A percentile compares a stretch with the other conserved stretches of the same genome.
phyloP scores from a whole-genome alignment of 495 filamentous ascomycete species.

The Penicillium lagena region DNA sequence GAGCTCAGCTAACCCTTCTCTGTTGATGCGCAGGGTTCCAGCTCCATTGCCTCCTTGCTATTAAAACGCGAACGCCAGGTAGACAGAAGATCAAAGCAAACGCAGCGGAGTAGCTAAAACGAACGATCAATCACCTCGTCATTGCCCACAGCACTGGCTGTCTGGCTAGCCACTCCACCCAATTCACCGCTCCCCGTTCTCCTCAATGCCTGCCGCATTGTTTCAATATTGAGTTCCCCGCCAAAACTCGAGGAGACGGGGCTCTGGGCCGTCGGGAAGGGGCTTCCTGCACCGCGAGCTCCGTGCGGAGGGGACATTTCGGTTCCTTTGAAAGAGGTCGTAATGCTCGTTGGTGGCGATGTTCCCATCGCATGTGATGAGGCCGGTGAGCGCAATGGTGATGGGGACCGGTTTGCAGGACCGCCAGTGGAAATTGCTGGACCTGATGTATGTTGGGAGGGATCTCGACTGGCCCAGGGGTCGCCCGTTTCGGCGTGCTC shows the following conservation, averaged over 20 bases:
- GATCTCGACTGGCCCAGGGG: conserved; percentile 39
- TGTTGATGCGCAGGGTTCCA: not conserved
- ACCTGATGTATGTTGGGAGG: conserved; percentile 46
- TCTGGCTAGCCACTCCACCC: conserved; percentile 53
- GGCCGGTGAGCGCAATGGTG: conserved; percentile 62
- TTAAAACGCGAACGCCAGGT: not conserved
- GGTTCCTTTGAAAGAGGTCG: conserved; percentile 56
- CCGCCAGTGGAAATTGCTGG: conserved; percentile 36
- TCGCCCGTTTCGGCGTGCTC: conserved; percentile 56
- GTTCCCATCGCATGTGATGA: conserved; percentile 56
- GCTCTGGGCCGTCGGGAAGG: conserved; percentile 26
- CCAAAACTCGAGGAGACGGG: conserved; percentile 41
- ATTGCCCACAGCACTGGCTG: conserved; percentile 49
- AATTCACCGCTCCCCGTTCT: conserved; percentile 79
- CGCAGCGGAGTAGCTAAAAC: conserved; percentile 7
- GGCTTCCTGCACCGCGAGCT: conserved; percentile 16
- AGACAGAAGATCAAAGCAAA: not conserved
- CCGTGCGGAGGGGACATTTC: conserved; percentile 51
- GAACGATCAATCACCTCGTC: conserved; percentile 26
- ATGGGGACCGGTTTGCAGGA: conserved; percentile 60
- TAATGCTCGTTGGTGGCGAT: conserved; percentile 64
- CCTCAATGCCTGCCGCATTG: conserved; percentile 70
- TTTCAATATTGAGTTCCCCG: conserved; percentile 79
- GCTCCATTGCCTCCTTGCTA: not conserved
- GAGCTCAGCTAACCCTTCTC: not conserved